phyloP scores from a whole-genome alignment of 805 yeast species.

The Ogataea paradorogensis region DNA sequence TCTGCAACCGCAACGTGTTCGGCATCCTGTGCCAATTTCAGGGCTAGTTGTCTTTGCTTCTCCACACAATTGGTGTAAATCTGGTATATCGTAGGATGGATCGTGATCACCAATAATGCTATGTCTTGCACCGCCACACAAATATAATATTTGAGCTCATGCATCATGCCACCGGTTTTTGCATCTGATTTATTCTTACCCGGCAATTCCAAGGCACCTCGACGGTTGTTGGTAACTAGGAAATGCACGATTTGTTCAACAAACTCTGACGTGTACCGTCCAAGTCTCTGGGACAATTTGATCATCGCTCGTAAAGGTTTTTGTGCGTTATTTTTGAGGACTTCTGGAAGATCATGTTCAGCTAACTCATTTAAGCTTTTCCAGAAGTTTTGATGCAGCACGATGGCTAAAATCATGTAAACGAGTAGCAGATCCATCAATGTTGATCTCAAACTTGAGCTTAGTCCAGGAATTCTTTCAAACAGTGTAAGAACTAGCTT shows the following conservation, averaged over 20 bases:
- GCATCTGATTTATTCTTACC: neutral
- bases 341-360: neutral
- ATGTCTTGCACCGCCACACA: conserved; percentile 19
- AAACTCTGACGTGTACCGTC: neutral
- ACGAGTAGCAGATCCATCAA: neutral
- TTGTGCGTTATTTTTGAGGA: neutral
- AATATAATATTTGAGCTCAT: conserved; percentile 3
- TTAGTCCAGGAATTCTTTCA: neutral
- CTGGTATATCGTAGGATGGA: conserved; percentile 20
- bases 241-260: conserved; percentile 2
- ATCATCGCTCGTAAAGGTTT: neutral
- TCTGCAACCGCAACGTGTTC: neutral
- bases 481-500: conserved; percentile 3
- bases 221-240: conserved; percentile 10
- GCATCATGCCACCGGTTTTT: neutral
- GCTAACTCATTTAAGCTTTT: neutral
- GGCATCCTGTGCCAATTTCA: neutral
- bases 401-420: neutral
- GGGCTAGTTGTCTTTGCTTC: conserved; percentile 1
- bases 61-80: conserved; percentile 16
- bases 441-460: neutral
- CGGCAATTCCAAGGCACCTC: conserved; percentile 2
- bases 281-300: neutral
- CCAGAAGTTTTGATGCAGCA: neutral
- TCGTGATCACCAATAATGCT: conserved; percentile 15